Percentiles rank a stretch among this genome's conserved stretches.
phyloP scores from a whole-genome alignment of 345 rosid genomes.

The Citrus reticulata region DNA sequence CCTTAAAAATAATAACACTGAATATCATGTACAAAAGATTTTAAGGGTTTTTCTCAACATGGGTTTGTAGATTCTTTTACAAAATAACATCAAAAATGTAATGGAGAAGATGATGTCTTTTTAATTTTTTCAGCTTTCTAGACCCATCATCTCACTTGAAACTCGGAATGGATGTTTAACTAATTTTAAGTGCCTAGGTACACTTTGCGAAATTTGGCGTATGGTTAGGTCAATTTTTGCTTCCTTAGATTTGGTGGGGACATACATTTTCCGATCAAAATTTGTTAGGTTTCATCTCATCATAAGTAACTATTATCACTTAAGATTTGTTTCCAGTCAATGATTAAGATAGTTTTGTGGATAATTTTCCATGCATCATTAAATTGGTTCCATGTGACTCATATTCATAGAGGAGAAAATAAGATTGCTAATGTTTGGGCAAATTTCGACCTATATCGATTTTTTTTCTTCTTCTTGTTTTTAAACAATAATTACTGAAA shows the following conservation, averaged over 20 bases:
- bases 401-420: too few species aligned
- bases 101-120: neutral
- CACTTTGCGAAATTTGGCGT: neutral
- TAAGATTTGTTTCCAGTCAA: neutral
- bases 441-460: too few species aligned
- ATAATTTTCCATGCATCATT: neutral
- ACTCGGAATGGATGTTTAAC: slow-evolving; percentile 1
- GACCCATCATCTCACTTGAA: neutral
- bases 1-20: neutral
- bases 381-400: neutral
- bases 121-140: neutral
- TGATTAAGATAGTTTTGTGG: neutral
- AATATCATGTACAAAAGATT: slow-evolving; percentile 7
- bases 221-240: neutral
- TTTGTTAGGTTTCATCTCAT: neutral
- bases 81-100: neutral
- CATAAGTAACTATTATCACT: neutral
- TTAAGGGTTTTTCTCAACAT: neutral
- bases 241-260: neutral
- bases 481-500: too few species aligned
- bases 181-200: neutral
- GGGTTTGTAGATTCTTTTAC: neutral
- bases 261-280: neutral
- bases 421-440: too few species aligned
- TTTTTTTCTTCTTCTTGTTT: too few species aligned